Conservation (phyloP, 371 early-diverging fungal genomes). For the Batrachochytrium dendrobatidis region DNA sequence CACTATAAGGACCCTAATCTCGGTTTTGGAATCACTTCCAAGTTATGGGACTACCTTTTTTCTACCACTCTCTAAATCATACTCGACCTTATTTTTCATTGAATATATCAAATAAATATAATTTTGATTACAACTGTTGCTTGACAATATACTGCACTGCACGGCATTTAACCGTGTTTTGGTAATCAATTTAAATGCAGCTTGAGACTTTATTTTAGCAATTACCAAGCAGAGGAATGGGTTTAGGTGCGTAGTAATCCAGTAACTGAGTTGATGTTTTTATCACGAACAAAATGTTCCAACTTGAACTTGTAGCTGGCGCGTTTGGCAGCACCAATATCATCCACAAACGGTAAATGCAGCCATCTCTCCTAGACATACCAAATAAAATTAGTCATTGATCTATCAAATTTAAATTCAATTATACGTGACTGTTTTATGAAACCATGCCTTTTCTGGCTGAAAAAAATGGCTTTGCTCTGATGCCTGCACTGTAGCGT, state of each 20-base stretch:
- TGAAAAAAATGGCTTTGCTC: background rate
- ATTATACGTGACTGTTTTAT: too few relatives aligned
- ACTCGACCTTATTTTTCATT: conserved; percentile 3
- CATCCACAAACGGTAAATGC: conserved; percentile 3
- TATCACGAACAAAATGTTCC: background rate
- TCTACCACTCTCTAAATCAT: conserved; percentile 44
- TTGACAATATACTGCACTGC: too few relatives aligned
- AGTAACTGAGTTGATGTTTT: background rate
- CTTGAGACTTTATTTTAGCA: background rate
- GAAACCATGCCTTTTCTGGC: background rate
- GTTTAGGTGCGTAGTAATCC: background rate
- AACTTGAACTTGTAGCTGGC: conserved; percentile 2
- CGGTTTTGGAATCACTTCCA: conserved; percentile 90
- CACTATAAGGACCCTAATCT: conserved; percentile 82
- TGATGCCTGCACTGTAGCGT: conserved; percentile 5
- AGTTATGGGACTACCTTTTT: conserved; percentile 85
- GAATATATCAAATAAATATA: conserved; percentile 3
- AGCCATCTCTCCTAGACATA: background rate
- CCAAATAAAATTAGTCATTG: background rate
- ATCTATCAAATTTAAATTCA: too few relatives aligned
- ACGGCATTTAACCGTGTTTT: too few relatives aligned
- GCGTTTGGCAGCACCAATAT: background rate
- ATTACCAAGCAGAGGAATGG: too few relatives aligned
- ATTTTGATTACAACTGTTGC: too few relatives aligned
- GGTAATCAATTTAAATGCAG: background rate